Evolutionary conservation across 1,284 basidiomycete species (phyloP).

Genomic region (Hemileia vastatrix): DNA sequence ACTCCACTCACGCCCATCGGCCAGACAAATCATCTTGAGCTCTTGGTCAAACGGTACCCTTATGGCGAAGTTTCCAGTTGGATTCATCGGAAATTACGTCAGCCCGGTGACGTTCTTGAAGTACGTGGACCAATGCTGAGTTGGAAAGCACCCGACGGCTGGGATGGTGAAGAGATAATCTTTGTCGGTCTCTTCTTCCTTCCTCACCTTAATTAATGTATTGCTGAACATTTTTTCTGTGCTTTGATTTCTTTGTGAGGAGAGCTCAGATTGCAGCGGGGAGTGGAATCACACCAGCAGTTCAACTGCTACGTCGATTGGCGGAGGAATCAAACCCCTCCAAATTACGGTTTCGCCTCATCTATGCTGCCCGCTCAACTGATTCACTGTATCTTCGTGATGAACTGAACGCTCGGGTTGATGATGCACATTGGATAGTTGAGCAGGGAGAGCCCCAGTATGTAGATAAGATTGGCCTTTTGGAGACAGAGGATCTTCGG

Average conservation of each 20-base stretch:
- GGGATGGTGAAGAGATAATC: slow-evolving; percentile 11
- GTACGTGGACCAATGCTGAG: slow-evolving; percentile 11
- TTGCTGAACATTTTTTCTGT: too few species aligned
- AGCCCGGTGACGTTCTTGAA: too few species aligned
- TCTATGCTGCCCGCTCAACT: slow-evolving; percentile 6
- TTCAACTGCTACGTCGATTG: too few species aligned
- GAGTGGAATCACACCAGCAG: slow-evolving; percentile 16
- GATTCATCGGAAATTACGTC: too few species aligned
- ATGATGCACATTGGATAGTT: too few species aligned
- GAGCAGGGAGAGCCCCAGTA: too few species aligned
- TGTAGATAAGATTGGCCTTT: too few species aligned
- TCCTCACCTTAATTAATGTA: too few species aligned
- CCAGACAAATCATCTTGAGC: neutral
- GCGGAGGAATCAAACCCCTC: too few species aligned
- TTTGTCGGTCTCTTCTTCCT: neutral
- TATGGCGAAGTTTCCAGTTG: slow-evolving; percentile 8
- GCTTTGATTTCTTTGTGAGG: too few species aligned
- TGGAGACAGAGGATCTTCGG: slow-evolving; percentile 2
- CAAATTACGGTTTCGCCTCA: too few species aligned
- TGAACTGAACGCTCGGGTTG: too few species aligned
- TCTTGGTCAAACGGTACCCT: slow-evolving; percentile 14
- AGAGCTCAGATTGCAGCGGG: slow-evolving; percentile 10
- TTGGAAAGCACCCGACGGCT: slow-evolving; percentile 2
- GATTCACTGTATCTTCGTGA: slow-evolving; percentile 5
- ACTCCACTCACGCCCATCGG: slow-evolving; percentile 4